These are phyloP conservation scores for Lizonia empirigonia DNA, from an alignment of 2,329 filamentous ascomycete genomes.

Conservation along the genomic window DNA sequence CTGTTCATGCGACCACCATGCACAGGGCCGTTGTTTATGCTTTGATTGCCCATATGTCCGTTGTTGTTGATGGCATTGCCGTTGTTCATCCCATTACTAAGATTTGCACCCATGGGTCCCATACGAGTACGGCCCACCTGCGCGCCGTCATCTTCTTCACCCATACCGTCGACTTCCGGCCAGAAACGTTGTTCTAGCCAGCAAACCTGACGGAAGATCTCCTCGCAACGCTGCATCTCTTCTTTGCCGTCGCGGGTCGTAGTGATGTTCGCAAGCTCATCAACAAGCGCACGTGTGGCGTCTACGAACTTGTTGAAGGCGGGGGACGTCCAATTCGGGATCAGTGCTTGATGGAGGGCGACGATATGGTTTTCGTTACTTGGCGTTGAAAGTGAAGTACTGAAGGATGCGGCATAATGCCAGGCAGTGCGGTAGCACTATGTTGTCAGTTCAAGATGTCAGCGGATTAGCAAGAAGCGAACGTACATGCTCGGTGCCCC, in stretches of 20 bases:
- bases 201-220: constrained; percentile 55
- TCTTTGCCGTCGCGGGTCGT: constrained; percentile 55
- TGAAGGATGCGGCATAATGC: constrained; percentile 55
- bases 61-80: constrained; percentile 22
- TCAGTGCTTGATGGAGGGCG: constrained; percentile 57
- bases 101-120: constrained; percentile 23
- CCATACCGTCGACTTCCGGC: constrained; percentile 58
- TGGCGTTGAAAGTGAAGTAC: constrained; percentile 44
- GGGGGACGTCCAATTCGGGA: constrained; percentile 58
- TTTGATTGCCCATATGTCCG: constrained; percentile 4
- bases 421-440: constrained; percentile 56
- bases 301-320: constrained; percentile 58
- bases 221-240: constrained; percentile 55
- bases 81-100: constrained; percentile 31
- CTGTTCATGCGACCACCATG: constrained; percentile 20
- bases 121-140: constrained; percentile 25
- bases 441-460: constrained; percentile 12
- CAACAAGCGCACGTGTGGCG: constrained; percentile 55
- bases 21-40: constrained; percentile 20
- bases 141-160: constrained; percentile 50
- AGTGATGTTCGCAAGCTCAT: constrained; percentile 56
- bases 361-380: constrained; percentile 52
- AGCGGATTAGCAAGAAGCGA: neutral
- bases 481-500: constrained; percentile 71
- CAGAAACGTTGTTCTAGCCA: constrained; percentile 57